A percentile compares a stretch with the other conserved stretches of the same genome.
phyloP scores from a whole-genome alignment of 2,329 filamentous ascomycete species.

The Sordariomycetes sp. region DNA sequence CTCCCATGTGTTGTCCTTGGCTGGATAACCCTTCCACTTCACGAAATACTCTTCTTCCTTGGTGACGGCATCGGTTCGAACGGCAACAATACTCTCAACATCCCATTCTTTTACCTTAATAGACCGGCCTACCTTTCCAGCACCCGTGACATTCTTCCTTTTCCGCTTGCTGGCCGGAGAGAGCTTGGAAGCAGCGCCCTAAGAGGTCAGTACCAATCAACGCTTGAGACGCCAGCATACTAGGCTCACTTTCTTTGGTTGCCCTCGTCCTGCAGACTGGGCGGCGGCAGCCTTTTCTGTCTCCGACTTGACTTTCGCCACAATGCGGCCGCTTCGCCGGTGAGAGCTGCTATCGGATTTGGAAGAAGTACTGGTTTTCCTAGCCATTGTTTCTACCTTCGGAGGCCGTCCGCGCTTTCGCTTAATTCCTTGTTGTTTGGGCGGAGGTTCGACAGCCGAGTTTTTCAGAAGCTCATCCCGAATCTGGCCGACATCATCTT shows the following conservation, averaged over 20 bases:
- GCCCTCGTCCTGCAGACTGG: background rate
- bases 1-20: constrained; percentile 38
- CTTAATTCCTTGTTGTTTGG: background rate
- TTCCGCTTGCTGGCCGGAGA: background rate
- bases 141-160: background rate
- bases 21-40: constrained; percentile 37
- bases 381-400: background rate
- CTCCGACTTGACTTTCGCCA: background rate
- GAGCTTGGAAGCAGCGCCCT: background rate
- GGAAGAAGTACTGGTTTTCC: background rate
- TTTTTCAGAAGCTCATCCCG: background rate
- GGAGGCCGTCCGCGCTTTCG: background rate
- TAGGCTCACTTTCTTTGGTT: background rate
- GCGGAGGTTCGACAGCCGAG: background rate
- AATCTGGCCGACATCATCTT: background rate
- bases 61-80: constrained; percentile 17
- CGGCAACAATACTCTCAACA: constrained; percentile 32
- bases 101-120: constrained; percentile 22
- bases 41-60: constrained; percentile 29
- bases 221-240: background rate
- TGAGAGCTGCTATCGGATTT: background rate
- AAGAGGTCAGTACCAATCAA: background rate
- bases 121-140: background rate
- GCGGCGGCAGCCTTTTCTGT: background rate
- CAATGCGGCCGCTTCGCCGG: background rate